Base-by-base conservation (phyloP, 805 yeast species). In the Hanseniaspora guilliermondii region DNA sequence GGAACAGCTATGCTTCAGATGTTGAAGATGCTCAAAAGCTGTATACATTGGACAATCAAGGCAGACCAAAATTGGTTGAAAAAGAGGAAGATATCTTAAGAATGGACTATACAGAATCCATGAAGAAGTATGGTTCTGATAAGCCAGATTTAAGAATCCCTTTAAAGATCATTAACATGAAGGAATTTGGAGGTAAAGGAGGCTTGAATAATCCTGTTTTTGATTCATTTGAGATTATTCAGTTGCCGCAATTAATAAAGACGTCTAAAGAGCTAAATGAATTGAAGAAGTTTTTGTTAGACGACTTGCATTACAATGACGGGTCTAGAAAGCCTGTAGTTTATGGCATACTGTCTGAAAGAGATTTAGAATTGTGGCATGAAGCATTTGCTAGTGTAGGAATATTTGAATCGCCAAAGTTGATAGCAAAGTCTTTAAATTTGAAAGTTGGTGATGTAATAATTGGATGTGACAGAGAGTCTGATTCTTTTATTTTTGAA, bases 141-240 rank as follows among this genome's bases (percentile, higher is more conserved):
- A 93, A 93, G 65, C 98, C 98, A 0, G 97, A 93, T 66, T 68
- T 93, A 59, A 74, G 97, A 57, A 66, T 68, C 4, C 82, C 85
- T 0, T 59, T 87, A 33, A 64, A 72, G 35, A 76, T 87, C 41
- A 56, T 61, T 1, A 73, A 77, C 53, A 58, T 87, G n/a, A 67
- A 76, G 1, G 65, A 64, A 4, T 71, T 61, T 54, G 73, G 75
- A 22, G 63, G 57, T 0, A 59, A 58, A 21, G 66, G 72, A 6
- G 66, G 76, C 25, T 58, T 63, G 3, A 73, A 69, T 1, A 91
- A 80, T 63, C 83, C 87, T 0, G 78, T 86, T 1, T 72, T 86
- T 27, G 39, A 27, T 37, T 25, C 24, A 11, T 52, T 52, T 44
- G 98, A 91, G 65, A 83, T 80, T 0, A 73, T 89, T 57, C 77